A percentile compares a stretch with the other conserved stretches of the same genome.
These are phyloP conservation scores for Verbascum thapsus DNA, from an alignment of 257 asterid genomes.

Conservation along the genomic window DNA sequence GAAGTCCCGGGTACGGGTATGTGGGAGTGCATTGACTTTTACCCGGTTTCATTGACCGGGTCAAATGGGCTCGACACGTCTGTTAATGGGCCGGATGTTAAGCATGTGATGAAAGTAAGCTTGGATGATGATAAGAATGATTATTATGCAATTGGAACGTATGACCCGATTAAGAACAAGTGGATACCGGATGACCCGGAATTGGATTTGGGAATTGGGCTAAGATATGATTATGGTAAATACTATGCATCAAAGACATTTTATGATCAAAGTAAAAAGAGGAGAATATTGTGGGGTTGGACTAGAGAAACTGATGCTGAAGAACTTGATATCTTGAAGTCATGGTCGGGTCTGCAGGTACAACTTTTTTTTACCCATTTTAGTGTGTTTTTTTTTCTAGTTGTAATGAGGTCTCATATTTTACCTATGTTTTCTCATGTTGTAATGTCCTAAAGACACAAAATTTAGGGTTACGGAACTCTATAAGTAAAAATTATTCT, in stretches of 20 bases:
- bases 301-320: slow-evolving; percentile 69
- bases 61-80: slow-evolving; percentile 76
- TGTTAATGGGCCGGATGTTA: slow-evolving; percentile 56
- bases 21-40: slow-evolving; percentile 93
- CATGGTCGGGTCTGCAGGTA: slow-evolving; percentile 82
- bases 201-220: slow-evolving; percentile 68
- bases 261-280: slow-evolving; percentile 54
- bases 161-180: slow-evolving; percentile 48
- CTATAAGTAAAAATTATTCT: too few relatives aligned
- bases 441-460: too few relatives aligned
- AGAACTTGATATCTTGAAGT: slow-evolving; percentile 54
- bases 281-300: slow-evolving; percentile 90
- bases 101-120: slow-evolving; percentile 76
- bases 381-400: too few relatives aligned
- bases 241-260: slow-evolving; percentile 83
- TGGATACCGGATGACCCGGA: slow-evolving; percentile 75
- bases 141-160: slow-evolving; percentile 66
- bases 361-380: too few relatives aligned
- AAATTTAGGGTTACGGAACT: too few relatives aligned
- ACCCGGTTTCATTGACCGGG: slow-evolving; percentile 53
- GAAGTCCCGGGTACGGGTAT: slow-evolving; percentile 74
- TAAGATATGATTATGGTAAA: slow-evolving; percentile 67
- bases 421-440: too few relatives aligned
- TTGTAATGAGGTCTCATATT: too few relatives aligned
- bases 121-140: slow-evolving; percentile 62